Conservation (phyloP, 192 early-diverging fungal genomes). For the Entomortierella parvispora region DNA sequence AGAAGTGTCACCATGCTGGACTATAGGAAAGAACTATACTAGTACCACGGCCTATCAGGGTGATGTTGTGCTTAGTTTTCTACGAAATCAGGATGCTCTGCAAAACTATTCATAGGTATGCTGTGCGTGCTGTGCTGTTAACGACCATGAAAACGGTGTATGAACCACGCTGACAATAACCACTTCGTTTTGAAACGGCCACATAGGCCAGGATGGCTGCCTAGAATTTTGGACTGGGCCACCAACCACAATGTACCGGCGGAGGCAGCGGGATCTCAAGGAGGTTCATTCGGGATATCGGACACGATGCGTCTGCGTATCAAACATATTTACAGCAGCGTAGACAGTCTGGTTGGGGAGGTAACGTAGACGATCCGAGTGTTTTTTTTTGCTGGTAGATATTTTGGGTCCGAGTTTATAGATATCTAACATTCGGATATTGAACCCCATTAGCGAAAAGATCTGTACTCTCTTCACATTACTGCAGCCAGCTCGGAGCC, state of each 20-base stretch:
- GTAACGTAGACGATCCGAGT: constrained; percentile 22
- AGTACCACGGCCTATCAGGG: constrained; percentile 60
- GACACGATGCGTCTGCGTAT: constrained; percentile 44
- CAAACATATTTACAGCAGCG: constrained; percentile 36
- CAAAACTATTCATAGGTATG: constrained; percentile 61
- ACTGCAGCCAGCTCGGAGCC: neutral
- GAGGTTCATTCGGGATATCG: constrained; percentile 9
- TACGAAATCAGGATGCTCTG: constrained; percentile 66
- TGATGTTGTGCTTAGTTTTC: constrained; percentile 60
- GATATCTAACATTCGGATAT: neutral
- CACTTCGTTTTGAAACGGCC: neutral
- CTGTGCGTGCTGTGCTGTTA: neutral
- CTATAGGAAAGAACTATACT: constrained; percentile 56
- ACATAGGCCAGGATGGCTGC: constrained; percentile 61
- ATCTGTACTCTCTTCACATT: constrained; percentile 21
- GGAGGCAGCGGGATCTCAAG: constrained; percentile 12
- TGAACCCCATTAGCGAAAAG: constrained; percentile 10
- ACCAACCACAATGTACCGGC: constrained; percentile 34
- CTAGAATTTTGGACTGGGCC: constrained; percentile 61
- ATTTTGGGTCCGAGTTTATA: too few relatives aligned
- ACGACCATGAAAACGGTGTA: neutral
- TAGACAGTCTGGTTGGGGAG: constrained; percentile 54
- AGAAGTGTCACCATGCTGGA: neutral
- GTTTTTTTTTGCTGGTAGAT: too few relatives aligned
- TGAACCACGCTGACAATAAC: neutral